Percentiles rank a stretch among this genome's conserved stretches.
These are phyloP conservation scores for Diutina rugosa DNA, from an alignment of 1,139 yeast genomes.

Conservation along the genomic window DNA sequence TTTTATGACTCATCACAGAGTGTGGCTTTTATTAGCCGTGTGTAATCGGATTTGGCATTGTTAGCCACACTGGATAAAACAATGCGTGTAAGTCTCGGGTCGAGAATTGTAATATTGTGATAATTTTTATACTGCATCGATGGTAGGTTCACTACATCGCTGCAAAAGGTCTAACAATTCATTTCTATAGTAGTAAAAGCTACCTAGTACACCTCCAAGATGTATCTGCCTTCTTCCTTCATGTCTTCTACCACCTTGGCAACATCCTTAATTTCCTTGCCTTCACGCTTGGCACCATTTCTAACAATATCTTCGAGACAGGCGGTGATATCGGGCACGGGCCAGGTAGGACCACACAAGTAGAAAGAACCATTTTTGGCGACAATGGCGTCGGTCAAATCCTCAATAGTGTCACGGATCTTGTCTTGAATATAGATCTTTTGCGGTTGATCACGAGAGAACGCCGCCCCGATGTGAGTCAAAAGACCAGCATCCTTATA, in stretches of 20 bases:
- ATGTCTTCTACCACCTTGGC: slow-evolving; percentile 78
- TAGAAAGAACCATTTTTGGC: slow-evolving; percentile 79
- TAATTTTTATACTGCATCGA: too few species aligned
- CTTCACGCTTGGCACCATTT: slow-evolving; percentile 57
- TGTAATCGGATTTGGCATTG: too few species aligned
- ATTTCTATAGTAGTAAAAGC: background rate
- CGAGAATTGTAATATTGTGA: too few species aligned
- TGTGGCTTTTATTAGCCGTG: too few species aligned
- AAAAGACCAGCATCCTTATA: slow-evolving; percentile 83
- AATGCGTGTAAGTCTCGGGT: too few species aligned
- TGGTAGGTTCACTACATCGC: background rate
- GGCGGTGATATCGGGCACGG: slow-evolving; percentile 92
- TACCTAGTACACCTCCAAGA: slow-evolving; percentile 75
- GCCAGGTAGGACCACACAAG: slow-evolving; percentile 99
- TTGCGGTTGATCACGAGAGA: slow-evolving; percentile 93
- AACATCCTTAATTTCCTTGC: slow-evolving; percentile 54
- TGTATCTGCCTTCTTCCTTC: slow-evolving; percentile 88
- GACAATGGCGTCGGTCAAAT: slow-evolving; percentile 69
- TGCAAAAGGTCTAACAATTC: background rate
- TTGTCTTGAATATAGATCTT: slow-evolving; percentile 93
- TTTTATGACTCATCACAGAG: too few species aligned
- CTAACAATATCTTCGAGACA: slow-evolving; percentile 74
- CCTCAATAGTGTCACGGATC: slow-evolving; percentile 64
- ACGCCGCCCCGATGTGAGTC: slow-evolving; percentile 96
- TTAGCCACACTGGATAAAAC: too few species aligned